A percentile compares a stretch with the other conserved stretches of the same genome.
phyloP scores from a whole-genome alignment of 345 rosid species.

The Eutrema heterophyllum region DNA sequence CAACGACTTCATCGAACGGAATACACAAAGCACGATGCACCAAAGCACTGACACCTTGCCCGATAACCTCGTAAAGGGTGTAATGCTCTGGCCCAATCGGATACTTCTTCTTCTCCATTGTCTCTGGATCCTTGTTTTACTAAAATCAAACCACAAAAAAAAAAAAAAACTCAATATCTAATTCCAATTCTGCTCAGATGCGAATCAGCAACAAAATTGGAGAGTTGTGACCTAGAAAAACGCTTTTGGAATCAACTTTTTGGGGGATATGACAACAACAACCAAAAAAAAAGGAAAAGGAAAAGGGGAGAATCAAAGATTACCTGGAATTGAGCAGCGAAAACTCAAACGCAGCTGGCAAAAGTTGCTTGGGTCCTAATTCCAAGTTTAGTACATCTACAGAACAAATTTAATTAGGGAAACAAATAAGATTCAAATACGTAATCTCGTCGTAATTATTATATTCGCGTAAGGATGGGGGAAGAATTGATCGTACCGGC shows the following conservation, averaged over 20 bases:
- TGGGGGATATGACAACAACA: no score
- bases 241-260: neutral
- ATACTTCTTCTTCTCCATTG: constrained; percentile 88
- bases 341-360: constrained; percentile 23
- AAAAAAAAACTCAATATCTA: neutral
- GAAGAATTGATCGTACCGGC: neutral
- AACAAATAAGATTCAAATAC: neutral
- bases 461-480: neutral
- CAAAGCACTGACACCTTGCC: constrained; percentile 88
- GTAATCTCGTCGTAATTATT: constrained; percentile 1
- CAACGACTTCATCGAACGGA: constrained; percentile 68
- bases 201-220: neutral
- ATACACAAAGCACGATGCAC: constrained; percentile 82
- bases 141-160: neutral
- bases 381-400: constrained; percentile 6
- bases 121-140: constrained; percentile 14
- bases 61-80: constrained; percentile 68
- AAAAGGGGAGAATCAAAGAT: neutral
- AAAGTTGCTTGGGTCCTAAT: neutral
- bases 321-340: constrained; percentile 1
- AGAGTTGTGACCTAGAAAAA: neutral
- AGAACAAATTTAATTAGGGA: neutral
- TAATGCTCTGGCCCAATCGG: constrained; percentile 83
- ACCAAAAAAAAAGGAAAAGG: no score
- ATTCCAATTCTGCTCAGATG: no score